Base-by-base conservation (phyloP, 164 flowering plant genomes). In the Aristolochia contorta region DNA sequence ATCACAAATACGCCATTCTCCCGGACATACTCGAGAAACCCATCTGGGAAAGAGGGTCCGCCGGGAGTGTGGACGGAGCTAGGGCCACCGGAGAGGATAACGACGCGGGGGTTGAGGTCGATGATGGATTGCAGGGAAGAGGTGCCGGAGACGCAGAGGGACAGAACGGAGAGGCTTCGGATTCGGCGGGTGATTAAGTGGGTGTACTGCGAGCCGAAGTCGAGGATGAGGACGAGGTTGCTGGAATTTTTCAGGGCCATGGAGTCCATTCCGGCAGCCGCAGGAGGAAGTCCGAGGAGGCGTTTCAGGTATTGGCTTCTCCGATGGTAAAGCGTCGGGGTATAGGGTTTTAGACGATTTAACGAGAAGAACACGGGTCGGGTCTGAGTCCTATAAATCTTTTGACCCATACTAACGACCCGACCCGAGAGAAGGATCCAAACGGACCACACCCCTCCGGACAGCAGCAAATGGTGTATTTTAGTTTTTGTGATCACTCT, bases 171-270 rank as follows among this genome's bases (percentile, higher is more conserved):
- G 47, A 93, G 84, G 58, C 79, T 67, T n/a, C 97, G 80, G 65
- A 93, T 84, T 27, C 97, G 79, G 41, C 97, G 88, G 21, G 99
- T 93, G 64, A 91, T 93, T 65, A 93, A 84, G 69, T 93, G 99
- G 20, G 99, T 90, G 78, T 93, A 90, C 45, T 93, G 99, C 2
- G 97, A 90, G 10, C 95, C 96, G 61, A 56, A 93, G 66, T 90
- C 99, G 1, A 93, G 81, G 65, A 90, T 88, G 14, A 93, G 65
- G 6, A 93, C 99, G 0, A 80, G 76, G 57, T 83, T 60, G 25
- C 53, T 82, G 1, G 92, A 69, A 14, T 53, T 24, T 58, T 80
- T 77, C 59, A 62, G 72, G 20, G 61, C 62, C 24, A 74, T 74
- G 25, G 82, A 54, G 13, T 85, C 86, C 85, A 84, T 79, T 46